Base-by-base conservation (phyloP, 345 rosid genomes). In the Eucalyptus polybractea region DNA sequence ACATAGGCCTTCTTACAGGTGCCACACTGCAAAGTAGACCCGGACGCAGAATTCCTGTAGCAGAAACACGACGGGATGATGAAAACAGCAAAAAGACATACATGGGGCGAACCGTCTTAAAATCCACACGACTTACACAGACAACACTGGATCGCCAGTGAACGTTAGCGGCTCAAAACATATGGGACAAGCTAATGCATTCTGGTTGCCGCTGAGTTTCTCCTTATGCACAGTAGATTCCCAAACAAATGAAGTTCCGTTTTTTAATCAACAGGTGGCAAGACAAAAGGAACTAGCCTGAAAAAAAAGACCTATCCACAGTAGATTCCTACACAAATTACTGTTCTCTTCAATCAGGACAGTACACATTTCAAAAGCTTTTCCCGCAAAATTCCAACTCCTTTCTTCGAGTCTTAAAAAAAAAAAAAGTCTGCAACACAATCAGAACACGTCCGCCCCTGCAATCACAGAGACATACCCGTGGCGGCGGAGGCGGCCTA, bases 121-220 rank as follows among this genome's bases (percentile, higher is more conserved):
- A 47, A 47, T 25, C 42, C 29, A 12, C 31, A 16, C 86, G 62
- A 89, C 98, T 92, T 89, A 95, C 99, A 94, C 83, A 62, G 92
- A 93, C 85, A 91, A 90, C 88, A 89, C 86, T 17, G 92, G 86
- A 86, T 90, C 93, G 76, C 93, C 90, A 21, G 65, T 90, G 90
- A 85, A 50, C 24, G 91, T 90, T 12, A 97, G 90, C 15, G 93
- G 95, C 89, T 89, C 69, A 86, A 93, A 96, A 92, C 99, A 96
- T 44, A 97, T 92, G 44, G 99, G 99, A 92, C 99, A 97, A 83
- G 99, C 99, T 89, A 97, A 91, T 50, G 90, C 83, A 81, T 88
- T 89, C 87, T 89, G 91, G 87, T 83, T 90, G 9, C 45, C 22
- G 50, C 85, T 51, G 45, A 85, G 91, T 54, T 93, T 91, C 89